Evolutionary conservation across 805 yeast genomes (phyloP).

Genomic region (Metschnikowia vanudenii): DNA sequence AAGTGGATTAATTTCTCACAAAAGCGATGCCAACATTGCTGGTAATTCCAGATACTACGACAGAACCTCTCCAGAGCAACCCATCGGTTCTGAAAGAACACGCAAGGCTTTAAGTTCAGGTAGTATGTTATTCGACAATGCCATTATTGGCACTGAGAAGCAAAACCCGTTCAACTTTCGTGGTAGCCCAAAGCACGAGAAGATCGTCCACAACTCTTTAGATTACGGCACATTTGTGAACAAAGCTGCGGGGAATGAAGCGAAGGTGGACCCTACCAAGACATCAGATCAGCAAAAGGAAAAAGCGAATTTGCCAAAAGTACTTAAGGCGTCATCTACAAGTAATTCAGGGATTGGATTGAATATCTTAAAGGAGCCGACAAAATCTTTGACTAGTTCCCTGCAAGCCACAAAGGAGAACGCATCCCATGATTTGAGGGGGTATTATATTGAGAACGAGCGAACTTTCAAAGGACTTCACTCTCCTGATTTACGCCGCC

Average conservation of each 20-base stretch:
- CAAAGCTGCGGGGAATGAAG: neutral
- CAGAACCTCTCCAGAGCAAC: conserved; percentile 1
- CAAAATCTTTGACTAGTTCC: conserved; percentile 1
- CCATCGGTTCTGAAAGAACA: conserved; percentile 1
- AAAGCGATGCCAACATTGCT: conserved; percentile 11
- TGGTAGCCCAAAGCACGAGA: conserved; percentile 12
- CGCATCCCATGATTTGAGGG: conserved; percentile 21
- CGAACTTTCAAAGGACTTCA: conserved; percentile 21
- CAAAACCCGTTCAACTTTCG: conserved; percentile 6
- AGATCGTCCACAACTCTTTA: conserved; percentile 4
- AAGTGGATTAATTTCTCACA: conserved; percentile 7
- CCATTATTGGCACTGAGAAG: neutral
- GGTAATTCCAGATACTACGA: conserved; percentile 7
- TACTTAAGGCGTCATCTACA: conserved; percentile 27
- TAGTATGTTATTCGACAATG: conserved; percentile 1
- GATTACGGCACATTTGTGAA: conserved; percentile 8
- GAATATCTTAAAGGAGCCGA: conserved; percentile 34
- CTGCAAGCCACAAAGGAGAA: conserved; percentile 16
- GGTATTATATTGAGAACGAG: conserved; percentile 12
- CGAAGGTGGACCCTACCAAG: neutral
- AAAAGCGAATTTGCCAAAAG: conserved; percentile 36
- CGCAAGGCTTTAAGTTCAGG: conserved; percentile 12
- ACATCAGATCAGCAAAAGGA: conserved; percentile 19
- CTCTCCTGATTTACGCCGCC: conserved; percentile 25
- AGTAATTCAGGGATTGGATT: conserved; percentile 40